Evolutionary conservation across 176 grass and related monocot species (phyloP).

Genomic region (Tillandsia leiboldiana): DNA sequence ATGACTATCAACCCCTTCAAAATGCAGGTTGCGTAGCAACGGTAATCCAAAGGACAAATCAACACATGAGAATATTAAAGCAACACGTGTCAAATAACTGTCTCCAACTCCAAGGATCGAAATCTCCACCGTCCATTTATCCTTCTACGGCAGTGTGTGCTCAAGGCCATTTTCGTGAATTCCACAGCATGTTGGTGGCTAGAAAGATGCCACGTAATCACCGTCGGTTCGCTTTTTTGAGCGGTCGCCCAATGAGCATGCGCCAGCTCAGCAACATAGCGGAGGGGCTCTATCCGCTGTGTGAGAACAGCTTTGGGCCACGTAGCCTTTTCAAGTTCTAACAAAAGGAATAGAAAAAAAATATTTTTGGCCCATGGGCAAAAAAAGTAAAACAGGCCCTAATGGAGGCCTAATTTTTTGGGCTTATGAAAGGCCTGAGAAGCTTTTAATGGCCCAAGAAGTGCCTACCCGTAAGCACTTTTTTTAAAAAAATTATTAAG

Average conservation of each 20-base stretch:
- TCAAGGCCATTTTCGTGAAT: not conserved
- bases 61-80: too few relatives aligned
- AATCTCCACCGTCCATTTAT: not conserved
- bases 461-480: too few relatives aligned
- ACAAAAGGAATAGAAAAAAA: not conserved
- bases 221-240: not conserved
- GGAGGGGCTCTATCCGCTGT: not conserved
- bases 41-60: too few relatives aligned
- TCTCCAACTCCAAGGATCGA: not conserved
- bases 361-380: too few relatives aligned
- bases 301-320: conserved; percentile 7
- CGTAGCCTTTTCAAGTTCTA: not conserved
- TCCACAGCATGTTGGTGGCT: not conserved
- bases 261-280: not conserved
- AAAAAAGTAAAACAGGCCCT: too few relatives aligned
- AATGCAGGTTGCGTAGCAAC: too few relatives aligned
- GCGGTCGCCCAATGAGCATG: not conserved
- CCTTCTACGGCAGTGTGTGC: not conserved
- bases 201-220: not conserved
- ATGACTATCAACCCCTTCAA: too few relatives aligned
- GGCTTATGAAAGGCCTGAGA: too few relatives aligned
- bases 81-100: too few relatives aligned
- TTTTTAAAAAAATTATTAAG: too few relatives aligned
- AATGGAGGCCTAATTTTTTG: too few relatives aligned
- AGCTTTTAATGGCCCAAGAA: too few relatives aligned